A percentile compares a stretch with the other conserved stretches of the same genome.
Evolutionary conservation across 2,329 filamentous ascomycete species (phyloP).

Genomic region (Dactylellina cionopaga): DNA sequence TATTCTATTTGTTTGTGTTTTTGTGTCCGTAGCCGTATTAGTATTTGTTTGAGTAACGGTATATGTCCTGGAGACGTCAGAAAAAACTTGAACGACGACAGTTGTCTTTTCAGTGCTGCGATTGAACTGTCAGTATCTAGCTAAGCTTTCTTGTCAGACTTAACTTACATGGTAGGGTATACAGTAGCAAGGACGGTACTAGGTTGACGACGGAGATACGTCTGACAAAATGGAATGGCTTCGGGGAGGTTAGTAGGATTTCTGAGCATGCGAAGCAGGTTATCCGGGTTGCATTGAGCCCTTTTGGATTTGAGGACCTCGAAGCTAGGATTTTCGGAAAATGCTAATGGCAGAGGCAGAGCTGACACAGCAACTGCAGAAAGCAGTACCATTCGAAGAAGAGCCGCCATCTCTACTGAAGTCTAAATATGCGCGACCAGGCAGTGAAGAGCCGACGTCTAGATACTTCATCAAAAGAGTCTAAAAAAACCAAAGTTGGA

Average conservation of each 20-base stretch:
- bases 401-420: neutral
- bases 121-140: neutral
- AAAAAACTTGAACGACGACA: slow-evolving; percentile 9
- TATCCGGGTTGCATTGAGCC: slow-evolving; percentile 13
- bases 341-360: slow-evolving; percentile 8
- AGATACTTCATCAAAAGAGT: neutral
- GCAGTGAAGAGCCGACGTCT: too few species aligned
- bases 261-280: slow-evolving; percentile 19
- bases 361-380: slow-evolving; percentile 11
- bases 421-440: too few species aligned
- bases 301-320: slow-evolving; percentile 1
- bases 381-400: slow-evolving; percentile 11
- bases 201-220: neutral
- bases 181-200: slow-evolving; percentile 6
- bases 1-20: slow-evolving; percentile 10
- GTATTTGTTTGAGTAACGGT: slow-evolving; percentile 11
- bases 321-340: neutral
- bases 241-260: slow-evolving; percentile 10
- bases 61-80: slow-evolving; percentile 4
- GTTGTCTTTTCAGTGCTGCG: slow-evolving; percentile 16
- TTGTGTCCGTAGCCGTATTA: slow-evolving; percentile 3
- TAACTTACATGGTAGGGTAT: slow-evolving; percentile 14
- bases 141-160: neutral
- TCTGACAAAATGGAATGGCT: slow-evolving; percentile 17
- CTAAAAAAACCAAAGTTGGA: neutral